phyloP scores from a whole-genome alignment of 345 rosid species.

The Euphorbia peplus region DNA sequence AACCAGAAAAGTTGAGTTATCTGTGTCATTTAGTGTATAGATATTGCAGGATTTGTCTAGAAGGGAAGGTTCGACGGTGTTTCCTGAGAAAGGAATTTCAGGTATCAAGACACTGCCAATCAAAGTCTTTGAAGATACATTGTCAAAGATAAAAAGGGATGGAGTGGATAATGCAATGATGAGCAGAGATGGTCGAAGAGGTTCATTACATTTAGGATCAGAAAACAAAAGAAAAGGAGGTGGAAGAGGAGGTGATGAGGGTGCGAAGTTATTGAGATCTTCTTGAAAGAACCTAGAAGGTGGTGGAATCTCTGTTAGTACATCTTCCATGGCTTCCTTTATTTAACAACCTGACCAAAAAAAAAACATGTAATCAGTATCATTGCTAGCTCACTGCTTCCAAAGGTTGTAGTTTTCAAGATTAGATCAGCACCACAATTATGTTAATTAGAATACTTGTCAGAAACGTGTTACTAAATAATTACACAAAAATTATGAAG shows the following conservation, averaged over 20 bases:
- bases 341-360: neutral
- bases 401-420: neutral
- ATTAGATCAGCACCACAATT: neutral
- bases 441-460: neutral
- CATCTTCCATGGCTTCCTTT: constrained; percentile 67
- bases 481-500: neutral
- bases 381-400: neutral
- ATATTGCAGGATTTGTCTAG: constrained; percentile 81
- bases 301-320: constrained; percentile 82
- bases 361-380: neutral
- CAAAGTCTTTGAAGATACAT: constrained; percentile 52
- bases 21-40: constrained; percentile 45
- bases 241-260: constrained; percentile 50
- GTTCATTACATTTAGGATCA: constrained; percentile 46
- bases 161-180: constrained; percentile 68
- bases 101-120: constrained; percentile 76
- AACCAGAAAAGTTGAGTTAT: constrained; percentile 42
- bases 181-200: constrained; percentile 68
- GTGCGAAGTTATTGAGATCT: constrained; percentile 79
- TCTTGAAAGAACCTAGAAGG: constrained; percentile 94
- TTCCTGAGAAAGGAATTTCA: constrained; percentile 68
- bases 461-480: neutral
- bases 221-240: constrained; percentile 69
- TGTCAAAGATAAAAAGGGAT: constrained; percentile 55
- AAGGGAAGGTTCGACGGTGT: constrained; percentile 53